Conservation (phyloP, 306 rosid species). For the Coriaria nepalensis region DNA sequence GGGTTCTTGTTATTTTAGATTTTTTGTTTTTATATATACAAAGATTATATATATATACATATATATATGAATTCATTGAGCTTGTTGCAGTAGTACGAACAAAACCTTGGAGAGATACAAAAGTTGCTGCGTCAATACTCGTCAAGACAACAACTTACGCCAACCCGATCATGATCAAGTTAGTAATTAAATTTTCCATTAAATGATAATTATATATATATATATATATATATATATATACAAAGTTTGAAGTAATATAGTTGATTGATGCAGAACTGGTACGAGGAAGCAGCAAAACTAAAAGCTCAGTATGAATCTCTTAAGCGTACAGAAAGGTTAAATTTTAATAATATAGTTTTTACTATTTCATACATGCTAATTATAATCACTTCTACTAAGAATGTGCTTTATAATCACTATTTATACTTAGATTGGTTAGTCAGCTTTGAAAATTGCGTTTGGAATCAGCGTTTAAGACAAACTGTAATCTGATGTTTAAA, state of each 20-base stretch:
- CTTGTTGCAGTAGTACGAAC: constrained; percentile 20
- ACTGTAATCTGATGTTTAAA: neutral
- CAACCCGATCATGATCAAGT: constrained; percentile 33
- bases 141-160: constrained; percentile 28
- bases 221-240: neutral
- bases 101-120: constrained; percentile 74
- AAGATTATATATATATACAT: neutral
- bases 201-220: neutral
- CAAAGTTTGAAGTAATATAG: neutral
- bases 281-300: constrained; percentile 58
- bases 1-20: neutral
- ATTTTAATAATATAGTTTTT: neutral
- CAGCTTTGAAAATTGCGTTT: no score
- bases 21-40: neutral
- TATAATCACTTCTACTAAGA: no score
- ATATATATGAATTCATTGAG: neutral
- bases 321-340: constrained; percentile 69
- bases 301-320: constrained; percentile 71
- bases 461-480: no score
- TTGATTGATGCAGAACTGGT: constrained; percentile 48
- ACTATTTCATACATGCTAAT: no score
- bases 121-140: constrained; percentile 47
- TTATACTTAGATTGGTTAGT: no score
- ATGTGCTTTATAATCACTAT: no score
- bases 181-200: neutral